phyloP scores from a whole-genome alignment of 164 flowering plant species.

The Vitis amurensis region DNA sequence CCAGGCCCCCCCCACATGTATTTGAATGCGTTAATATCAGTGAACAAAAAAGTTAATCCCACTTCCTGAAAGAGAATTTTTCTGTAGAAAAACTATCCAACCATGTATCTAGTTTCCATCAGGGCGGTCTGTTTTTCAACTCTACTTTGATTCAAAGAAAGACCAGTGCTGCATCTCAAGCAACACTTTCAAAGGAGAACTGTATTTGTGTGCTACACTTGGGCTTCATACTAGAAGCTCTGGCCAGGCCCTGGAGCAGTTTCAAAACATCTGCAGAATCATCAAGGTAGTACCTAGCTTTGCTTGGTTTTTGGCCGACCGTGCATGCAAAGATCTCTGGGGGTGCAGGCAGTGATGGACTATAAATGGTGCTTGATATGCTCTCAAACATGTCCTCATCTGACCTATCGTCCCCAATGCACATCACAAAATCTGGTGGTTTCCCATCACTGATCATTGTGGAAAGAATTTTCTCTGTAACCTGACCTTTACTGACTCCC shows the following conservation, averaged over 20 bases:
- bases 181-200: constrained; percentile 5
- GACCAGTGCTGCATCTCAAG: not conserved
- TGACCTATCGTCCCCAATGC: constrained; percentile 56
- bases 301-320: constrained; percentile 57
- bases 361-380: constrained; percentile 18
- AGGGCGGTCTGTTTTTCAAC: not conserved
- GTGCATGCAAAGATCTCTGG: constrained; percentile 50
- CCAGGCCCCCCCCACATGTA: no score
- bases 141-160: no score
- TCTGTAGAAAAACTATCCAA: not conserved
- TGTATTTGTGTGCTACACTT: constrained; percentile 3
- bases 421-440: constrained; percentile 43
- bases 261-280: constrained; percentile 36
- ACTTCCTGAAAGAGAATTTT: no score
- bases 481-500: constrained; percentile 49
- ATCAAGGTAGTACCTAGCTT: constrained; percentile 46
- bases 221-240: constrained; percentile 14
- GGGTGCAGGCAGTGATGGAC: constrained; percentile 11
- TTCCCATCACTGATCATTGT: constrained; percentile 22
- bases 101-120: not conserved
- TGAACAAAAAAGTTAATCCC: no score
- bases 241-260: constrained; percentile 30
- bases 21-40: no score
- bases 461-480: constrained; percentile 36
- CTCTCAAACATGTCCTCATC: constrained; percentile 59